Base-by-base conservation (phyloP, 208 protist species). In the Wallacemonas sp. region DNA sequence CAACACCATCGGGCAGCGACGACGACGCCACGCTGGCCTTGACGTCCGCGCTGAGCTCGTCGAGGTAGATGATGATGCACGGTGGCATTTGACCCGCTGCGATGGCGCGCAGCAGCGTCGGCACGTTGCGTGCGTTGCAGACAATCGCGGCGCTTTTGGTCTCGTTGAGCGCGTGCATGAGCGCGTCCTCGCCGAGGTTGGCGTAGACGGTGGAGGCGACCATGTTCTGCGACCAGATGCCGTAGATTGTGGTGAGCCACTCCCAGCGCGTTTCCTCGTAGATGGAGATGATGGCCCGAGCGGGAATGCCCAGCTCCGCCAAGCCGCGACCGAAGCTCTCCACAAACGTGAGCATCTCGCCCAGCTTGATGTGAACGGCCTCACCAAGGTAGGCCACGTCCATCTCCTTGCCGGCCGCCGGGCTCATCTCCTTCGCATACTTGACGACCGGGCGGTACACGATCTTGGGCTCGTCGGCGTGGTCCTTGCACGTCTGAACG, bases 181-280 rank as follows among this genome's bases (percentile, higher is more conserved):
- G 72, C 1, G 85, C 79, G 6, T 78, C 80, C 61, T 92, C 82
- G 29, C 88, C 90, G n/a, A 94, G 85, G 71, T 90, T 96, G 17
- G 88, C 76, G 76, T 96, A 94, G n/a, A 90, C 85, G 27, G 90
- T 96, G 29, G 73, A 62, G 33, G 72, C 82, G 34, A 91, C 76
- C 48, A 90, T 63, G 55, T 68, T 43, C 62, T 81, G 80, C 14
- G 73, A 72, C 85, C 86, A 93, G 34, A 92, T 81, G 36, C 74
- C 88, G 66, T 95, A 95, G 33, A 83, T 78, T 24, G 72, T 80
- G 6, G 76, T 70, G 46, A 93, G 71, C 87, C 86, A 95, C 77
- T 93, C 83, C 72, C 84, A 88, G 41, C 89, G 86, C 3, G 89
- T 95, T 44, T 93, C 89, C 29, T 89, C 70, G 74, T 93, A 95